A percentile compares a stretch with the other conserved stretches of the same genome.
Conservation (phyloP, 108 stramenopile species). For the Nitzschia inconspicua region DNA sequence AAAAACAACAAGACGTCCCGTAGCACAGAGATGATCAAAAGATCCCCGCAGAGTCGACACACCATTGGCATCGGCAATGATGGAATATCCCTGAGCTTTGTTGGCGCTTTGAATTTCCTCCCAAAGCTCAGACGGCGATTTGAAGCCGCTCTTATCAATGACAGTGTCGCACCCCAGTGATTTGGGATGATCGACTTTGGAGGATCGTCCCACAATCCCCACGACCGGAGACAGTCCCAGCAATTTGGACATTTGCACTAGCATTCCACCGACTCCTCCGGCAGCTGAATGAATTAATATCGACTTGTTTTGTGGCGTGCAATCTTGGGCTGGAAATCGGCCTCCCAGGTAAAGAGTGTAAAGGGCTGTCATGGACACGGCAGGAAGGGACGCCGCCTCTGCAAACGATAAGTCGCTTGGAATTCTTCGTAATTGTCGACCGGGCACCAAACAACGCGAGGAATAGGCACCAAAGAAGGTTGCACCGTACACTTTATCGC, state of each 20-base stretch:
- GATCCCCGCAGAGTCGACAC: slow-evolving; percentile 78
- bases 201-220: slow-evolving; percentile 75
- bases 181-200: slow-evolving; percentile 71
- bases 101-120: slow-evolving; percentile 30
- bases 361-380: slow-evolving; percentile 82
- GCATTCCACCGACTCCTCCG: slow-evolving; percentile 84
- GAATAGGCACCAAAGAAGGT: slow-evolving; percentile 88
- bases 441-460: slow-evolving; percentile 61
- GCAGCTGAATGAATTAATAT: slow-evolving; percentile 88
- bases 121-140: slow-evolving; percentile 50
- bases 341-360: slow-evolving; percentile 77
- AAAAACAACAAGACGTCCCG: slow-evolving; percentile 79
- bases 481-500: slow-evolving; percentile 80
- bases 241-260: slow-evolving; percentile 84
- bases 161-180: slow-evolving; percentile 76
- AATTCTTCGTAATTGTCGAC: slow-evolving; percentile 66
- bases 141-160: slow-evolving; percentile 56
- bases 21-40: slow-evolving; percentile 73
- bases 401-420: slow-evolving; percentile 44
- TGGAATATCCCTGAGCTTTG: slow-evolving; percentile 47
- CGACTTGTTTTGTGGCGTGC: slow-evolving; percentile 47
- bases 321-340: slow-evolving; percentile 36
- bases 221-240: slow-evolving; percentile 69
- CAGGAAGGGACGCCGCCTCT: slow-evolving; percentile 76
- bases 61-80: slow-evolving; percentile 86